Percentiles rank a stretch among this genome's conserved stretches.
phyloP scores from a whole-genome alignment of 2,329 filamentous ascomycete species.

The Neofusicoccum umdonicola region DNA sequence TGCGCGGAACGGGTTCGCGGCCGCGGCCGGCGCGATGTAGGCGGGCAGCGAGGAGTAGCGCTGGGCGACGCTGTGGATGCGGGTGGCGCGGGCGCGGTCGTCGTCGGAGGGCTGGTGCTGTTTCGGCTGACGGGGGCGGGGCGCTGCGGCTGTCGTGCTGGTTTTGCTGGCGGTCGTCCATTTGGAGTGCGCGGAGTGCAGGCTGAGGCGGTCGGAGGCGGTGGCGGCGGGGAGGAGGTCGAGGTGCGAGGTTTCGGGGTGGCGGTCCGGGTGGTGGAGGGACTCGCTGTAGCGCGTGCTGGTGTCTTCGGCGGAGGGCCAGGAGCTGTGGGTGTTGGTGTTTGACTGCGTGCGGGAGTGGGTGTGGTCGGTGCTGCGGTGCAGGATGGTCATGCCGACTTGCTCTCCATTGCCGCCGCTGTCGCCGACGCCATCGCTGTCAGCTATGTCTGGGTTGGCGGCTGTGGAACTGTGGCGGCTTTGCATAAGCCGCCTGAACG shows the following conservation, averaged over 20 bases:
- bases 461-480: background rate
- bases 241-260: background rate
- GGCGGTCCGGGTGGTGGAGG: background rate
- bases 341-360: background rate
- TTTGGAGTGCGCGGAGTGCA: background rate
- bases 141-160: background rate
- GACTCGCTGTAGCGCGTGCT: conserved; percentile 9
- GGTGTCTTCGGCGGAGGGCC: background rate
- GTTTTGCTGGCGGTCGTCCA: background rate
- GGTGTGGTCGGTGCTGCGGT: background rate
- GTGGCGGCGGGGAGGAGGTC: background rate
- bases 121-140: background rate
- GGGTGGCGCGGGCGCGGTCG: background rate
- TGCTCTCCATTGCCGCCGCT: background rate
- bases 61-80: background rate
- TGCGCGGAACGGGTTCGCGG: conserved; percentile 8
- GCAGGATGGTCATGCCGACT: conserved; percentile 17
- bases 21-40: background rate
- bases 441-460: background rate
- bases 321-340: background rate
- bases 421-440: background rate
- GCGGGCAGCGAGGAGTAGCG: conserved; percentile 11
- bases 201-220: background rate
- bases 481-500: background rate
- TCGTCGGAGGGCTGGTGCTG: background rate